Evolutionary conservation across 1,139 yeast species (phyloP), one percentile per base, ranked within the genome.

Genomic region (Debaryomyces sp.): DNA sequence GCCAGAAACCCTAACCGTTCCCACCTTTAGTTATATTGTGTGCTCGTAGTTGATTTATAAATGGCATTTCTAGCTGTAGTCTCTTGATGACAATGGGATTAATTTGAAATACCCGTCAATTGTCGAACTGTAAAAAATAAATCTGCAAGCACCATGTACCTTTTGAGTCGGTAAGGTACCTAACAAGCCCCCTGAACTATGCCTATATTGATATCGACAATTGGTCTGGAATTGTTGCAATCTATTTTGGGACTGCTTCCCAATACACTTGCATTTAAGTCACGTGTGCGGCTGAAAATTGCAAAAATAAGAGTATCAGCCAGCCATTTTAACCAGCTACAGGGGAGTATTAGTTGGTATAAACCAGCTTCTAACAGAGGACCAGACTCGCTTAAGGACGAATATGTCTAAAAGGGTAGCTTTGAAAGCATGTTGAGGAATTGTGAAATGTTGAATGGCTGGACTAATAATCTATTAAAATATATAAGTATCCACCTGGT

Each of bases 271-370:
- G 37, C n/a, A 23, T 6, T 15, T 15, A 24, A 1, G 6, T 34
- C 45, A 43, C 45, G 45, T 43, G 45, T 2, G 22, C 3, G 12
- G 18, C 45, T 8, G 12, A 21, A 36, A 43, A 35, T 36, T 43
- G 41, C 45, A 17, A 26, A 35, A 22, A 36, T 22, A 21, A 13
- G 37, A 26, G 17, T 13, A 22, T 32, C 29, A 43, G 45, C 45
- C 45, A 43, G 45, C 45, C 45, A 43, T 36, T 43, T 43, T 27
- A 22, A 22, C 41, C 45, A 41, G 43, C 43, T 41, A 30, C 21
- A 18, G 21, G 36, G 5, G 9, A 6, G 12, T 23, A 10, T 21
- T 13, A 22, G 13, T 2, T 30, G 13, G 13, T 21, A 1, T 9
- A 22, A 41, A 30, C 41, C 41, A 37, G 41, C 18, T 24, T 22